Percentiles rank a stretch among this genome's conserved stretches.
phyloP scores from a whole-genome alignment of 1,284 basidiomycete genomes.

The Malassezia dermatis region DNA sequence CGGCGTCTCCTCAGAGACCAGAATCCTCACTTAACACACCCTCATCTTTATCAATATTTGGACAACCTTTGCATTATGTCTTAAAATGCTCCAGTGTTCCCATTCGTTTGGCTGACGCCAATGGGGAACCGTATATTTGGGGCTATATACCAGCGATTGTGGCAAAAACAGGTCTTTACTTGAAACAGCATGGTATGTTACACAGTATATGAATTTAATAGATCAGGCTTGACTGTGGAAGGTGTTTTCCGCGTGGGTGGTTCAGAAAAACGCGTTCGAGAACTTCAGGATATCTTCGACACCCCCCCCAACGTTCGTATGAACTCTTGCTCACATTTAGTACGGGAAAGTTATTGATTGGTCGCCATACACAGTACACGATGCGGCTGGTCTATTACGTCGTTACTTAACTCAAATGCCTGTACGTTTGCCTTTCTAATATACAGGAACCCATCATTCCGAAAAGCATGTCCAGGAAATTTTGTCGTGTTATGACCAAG shows the following conservation, averaged over 20 bases:
- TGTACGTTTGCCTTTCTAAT: slow-evolving; percentile 50
- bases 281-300: slow-evolving; percentile 83
- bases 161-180: slow-evolving; percentile 70
- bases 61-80: slow-evolving; percentile 69
- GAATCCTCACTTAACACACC: neutral
- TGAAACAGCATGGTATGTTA: slow-evolving; percentile 39
- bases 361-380: slow-evolving; percentile 82
- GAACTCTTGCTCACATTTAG: slow-evolving; percentile 49
- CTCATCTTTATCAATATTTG: slow-evolving; percentile 56
- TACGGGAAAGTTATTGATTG: slow-evolving; percentile 89
- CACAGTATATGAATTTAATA: slow-evolving; percentile 56
- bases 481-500: slow-evolving; percentile 61
- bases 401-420: slow-evolving; percentile 85
- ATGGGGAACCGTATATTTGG: slow-evolving; percentile 48
- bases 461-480: slow-evolving; percentile 72
- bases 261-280: slow-evolving; percentile 86
- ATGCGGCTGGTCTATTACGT: slow-evolving; percentile 89
- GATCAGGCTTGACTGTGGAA: slow-evolving; percentile 58
- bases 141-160: slow-evolving; percentile 90
- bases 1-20: neutral
- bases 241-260: slow-evolving; percentile 71
- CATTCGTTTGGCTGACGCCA: slow-evolving; percentile 72
- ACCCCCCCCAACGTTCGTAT: slow-evolving; percentile 55
- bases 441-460: slow-evolving; percentile 70
- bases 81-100: slow-evolving; percentile 80